phyloP scores from a whole-genome alignment of 805 yeast species.

The Ascoidea tarda region DNA sequence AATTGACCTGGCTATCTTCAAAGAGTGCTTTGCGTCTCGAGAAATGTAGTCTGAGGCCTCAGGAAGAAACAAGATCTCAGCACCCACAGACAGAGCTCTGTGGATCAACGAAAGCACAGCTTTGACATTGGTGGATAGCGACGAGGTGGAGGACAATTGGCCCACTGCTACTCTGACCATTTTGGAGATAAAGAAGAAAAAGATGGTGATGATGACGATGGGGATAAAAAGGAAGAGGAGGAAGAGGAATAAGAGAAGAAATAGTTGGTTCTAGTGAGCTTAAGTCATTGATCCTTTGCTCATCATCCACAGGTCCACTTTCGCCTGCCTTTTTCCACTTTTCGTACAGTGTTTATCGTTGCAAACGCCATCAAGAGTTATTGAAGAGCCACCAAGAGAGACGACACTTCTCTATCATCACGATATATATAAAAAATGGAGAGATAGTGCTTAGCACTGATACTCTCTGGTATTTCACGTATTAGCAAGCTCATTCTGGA shows the following conservation, averaged over 20 bases:
- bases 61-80: conserved; percentile 68
- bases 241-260: not conserved
- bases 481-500: no score
- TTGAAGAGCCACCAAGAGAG: no score
- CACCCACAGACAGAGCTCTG: conserved; percentile 48
- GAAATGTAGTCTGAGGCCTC: conserved; percentile 91
- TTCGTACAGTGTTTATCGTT: no score
- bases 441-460: no score
- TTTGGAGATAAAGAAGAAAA: not conserved
- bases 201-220: no score
- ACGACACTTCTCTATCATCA: no score
- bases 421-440: no score
- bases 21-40: conserved; percentile 50
- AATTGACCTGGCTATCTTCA: conserved; percentile 35
- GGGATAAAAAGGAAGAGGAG: not conserved
- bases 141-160: conserved; percentile 67
- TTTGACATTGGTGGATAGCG: conserved; percentile 41
- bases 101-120: conserved; percentile 44
- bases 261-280: no score
- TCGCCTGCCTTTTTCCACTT: no score
- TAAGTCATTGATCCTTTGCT: not conserved
- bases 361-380: no score
- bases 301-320: not conserved
- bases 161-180: conserved; percentile 71
- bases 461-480: no score